These are phyloP conservation scores for Albifimbria verrucaria DNA, from an alignment of 2,329 filamentous ascomycete species.

Conservation along the genomic window DNA sequence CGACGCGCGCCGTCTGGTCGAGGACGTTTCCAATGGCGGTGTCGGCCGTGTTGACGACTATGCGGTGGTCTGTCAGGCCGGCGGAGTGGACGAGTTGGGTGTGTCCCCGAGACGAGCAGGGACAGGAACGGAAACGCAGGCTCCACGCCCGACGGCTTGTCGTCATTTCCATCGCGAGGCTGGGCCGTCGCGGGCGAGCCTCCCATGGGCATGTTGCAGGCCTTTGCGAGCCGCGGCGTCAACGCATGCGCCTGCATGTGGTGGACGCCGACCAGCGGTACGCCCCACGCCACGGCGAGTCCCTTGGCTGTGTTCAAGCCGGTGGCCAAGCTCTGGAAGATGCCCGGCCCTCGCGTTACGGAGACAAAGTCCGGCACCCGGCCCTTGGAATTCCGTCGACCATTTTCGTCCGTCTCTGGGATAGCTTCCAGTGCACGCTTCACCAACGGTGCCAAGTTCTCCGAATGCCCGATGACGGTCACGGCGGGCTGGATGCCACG, in stretches of 20 bases:
- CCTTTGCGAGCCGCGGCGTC: conserved; percentile 73
- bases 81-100: conserved; percentile 78
- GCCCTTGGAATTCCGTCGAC: conserved; percentile 12
- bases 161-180: background rate
- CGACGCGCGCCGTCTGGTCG: conserved; percentile 78
- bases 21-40: conserved; percentile 87
- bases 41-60: conserved; percentile 72
- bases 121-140: conserved; percentile 82
- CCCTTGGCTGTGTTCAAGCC: conserved; percentile 87
- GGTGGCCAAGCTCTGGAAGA: conserved; percentile 72
- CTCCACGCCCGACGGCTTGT: background rate
- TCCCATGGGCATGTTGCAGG: conserved; percentile 42
- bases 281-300: conserved; percentile 75
- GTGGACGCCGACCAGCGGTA: conserved; percentile 82
- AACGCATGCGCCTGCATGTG: conserved; percentile 98
- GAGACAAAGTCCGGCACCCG: conserved; percentile 75
- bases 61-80: conserved; percentile 63
- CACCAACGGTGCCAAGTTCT: conserved; percentile 66
- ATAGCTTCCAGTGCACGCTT: conserved; percentile 58
- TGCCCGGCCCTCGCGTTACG: conserved; percentile 87
- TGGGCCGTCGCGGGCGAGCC: conserved; percentile 4
- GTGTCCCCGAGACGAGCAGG: conserved; percentile 88
- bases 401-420: conserved; percentile 19
- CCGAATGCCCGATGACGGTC: conserved; percentile 73
- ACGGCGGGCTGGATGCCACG: conserved; percentile 76